Evolutionary conservation across 2,329 filamentous ascomycete genomes (phyloP).

Genomic region (Zelopaecilomyces penicillatus): DNA sequence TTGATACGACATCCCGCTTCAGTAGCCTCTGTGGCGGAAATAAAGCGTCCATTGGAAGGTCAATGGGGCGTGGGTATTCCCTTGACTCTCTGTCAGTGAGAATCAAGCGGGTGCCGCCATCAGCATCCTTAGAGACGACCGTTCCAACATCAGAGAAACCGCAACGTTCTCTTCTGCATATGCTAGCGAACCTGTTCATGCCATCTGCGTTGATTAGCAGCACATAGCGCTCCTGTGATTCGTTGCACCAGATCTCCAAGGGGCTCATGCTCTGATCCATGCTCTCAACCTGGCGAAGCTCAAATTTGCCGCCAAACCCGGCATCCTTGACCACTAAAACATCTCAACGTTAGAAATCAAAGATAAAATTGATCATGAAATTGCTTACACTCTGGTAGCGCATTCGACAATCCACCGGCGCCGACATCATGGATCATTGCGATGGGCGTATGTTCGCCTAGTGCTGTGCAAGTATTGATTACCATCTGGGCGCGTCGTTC

Average conservation of each 20-base stretch:
- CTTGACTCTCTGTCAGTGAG: conserved; percentile 73
- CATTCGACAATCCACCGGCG: conserved; percentile 69
- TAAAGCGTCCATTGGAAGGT: conserved; percentile 78
- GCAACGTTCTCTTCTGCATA: conserved; percentile 74
- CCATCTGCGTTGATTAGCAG: conserved; percentile 74
- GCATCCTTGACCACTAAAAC: conserved; percentile 72
- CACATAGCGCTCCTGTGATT: conserved; percentile 94
- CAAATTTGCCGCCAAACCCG: conserved; percentile 81
- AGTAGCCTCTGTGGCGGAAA: conserved; percentile 85
- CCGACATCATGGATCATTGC: conserved; percentile 97
- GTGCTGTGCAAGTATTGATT: conserved; percentile 83
- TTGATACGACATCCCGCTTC: conserved; percentile 62
- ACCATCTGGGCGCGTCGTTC: conserved; percentile 95
- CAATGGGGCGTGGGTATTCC: conserved; percentile 69
- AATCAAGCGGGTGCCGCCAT: conserved; percentile 63
- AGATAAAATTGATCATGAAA: neutral
- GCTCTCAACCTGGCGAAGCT: conserved; percentile 88
- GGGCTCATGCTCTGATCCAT: conserved; percentile 89
- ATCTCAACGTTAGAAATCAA: neutral
- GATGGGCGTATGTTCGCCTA: conserved; percentile 81
- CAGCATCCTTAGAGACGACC: conserved; percentile 53
- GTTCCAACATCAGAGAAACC: conserved; percentile 86
- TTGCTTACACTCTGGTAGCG: conserved; percentile 62
- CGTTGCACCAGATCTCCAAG: conserved; percentile 95
- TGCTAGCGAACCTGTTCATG: conserved; percentile 66